Evolutionary conservation across 2,329 filamentous ascomycete species (phyloP), one percentile per base, ranked within the genome.

Genomic region (Xylariaceae sp.): DNA sequence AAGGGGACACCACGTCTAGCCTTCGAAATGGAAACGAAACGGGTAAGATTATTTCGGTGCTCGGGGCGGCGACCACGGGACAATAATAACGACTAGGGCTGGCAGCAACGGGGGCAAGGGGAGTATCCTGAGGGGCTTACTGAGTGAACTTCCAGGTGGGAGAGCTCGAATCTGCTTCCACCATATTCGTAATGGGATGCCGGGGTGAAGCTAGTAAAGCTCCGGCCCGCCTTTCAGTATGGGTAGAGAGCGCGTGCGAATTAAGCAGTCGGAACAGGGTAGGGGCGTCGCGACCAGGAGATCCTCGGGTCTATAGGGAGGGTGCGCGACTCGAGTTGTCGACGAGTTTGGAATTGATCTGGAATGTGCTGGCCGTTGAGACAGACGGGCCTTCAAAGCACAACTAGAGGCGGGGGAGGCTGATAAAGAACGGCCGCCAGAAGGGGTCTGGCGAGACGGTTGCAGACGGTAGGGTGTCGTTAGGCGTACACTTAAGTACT

Each of bases 91-190:
- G 50, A 29, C 21, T 52, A 46, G 47, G 45, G 60, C 50, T 52
- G 56, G 56, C 52, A 50, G 54, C 57, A 50, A 55, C 52, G 53
- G 49, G 54, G 54, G 40, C 46, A 43, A 20, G 18, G 54, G 45
- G 40, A 48, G 42, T 37, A 45, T 44, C 57, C 48, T 59, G 48
- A 52, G 59, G 40, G 51, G 52, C 91, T 78, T 90, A 96, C 93
- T 98, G 93, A 77, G 93, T 98, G 81, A 98, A 98, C 84, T 98
- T 98, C 93, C 93, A 98, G 79, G 93, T 98, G 74, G 93, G 93
- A 80, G 91, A 89, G 83, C 87, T 91, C 79, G 89, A 84, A 81
- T 96, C 92, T 81, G 89, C 89, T 86, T 97, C 93, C 82, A 95
- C 93, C 93, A 98, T 97, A 81, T 89, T 93, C 54, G 79, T 73